Percentiles rank a stretch among this genome's conserved stretches.
These are phyloP conservation scores for Crithidia bombi DNA, from an alignment of 208 protist species.

Conservation along the genomic window DNA sequence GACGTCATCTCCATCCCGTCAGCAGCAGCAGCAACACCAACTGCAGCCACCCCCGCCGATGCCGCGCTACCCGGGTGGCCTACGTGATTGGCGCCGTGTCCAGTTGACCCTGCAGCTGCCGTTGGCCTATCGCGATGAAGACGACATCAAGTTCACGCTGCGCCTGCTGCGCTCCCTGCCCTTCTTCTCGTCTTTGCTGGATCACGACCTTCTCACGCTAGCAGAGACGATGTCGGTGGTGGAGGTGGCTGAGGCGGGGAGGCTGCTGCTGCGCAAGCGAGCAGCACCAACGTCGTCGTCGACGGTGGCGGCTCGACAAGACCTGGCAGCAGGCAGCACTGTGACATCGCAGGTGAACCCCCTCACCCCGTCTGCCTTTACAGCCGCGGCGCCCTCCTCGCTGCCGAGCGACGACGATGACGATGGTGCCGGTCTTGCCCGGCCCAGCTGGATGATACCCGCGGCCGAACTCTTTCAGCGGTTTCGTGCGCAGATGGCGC, in stretches of 20 bases:
- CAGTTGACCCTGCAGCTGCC: conserved; percentile 60
- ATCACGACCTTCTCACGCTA: conserved; percentile 66
- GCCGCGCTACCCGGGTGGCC: neutral
- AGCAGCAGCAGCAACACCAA: neutral
- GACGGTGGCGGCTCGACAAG: neutral
- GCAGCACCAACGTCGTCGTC: neutral
- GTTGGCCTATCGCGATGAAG: conserved; percentile 58
- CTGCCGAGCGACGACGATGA: neutral
- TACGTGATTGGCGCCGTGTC: conserved; percentile 49
- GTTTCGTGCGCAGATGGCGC: conserved; percentile 26
- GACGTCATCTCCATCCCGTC: neutral
- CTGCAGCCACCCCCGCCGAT: neutral
- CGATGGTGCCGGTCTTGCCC: neutral
- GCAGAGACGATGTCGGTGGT: conserved; percentile 54
- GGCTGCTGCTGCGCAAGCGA: conserved; percentile 32
- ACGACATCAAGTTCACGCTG: conserved; percentile 47
- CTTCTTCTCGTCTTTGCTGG: conserved; percentile 41
- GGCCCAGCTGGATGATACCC: conserved; percentile 19
- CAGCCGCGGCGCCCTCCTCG: neutral
- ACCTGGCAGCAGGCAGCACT: neutral
- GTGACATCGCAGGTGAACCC: neutral
- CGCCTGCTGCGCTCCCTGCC: conserved; percentile 52
- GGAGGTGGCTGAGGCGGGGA: conserved; percentile 19
- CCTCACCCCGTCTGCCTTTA: conserved; percentile 1
- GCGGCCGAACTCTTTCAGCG: conserved; percentile 23